Base-by-base conservation (phyloP, 768 basidiomycete genomes). In the Macrolepiota dolichaula region DNA sequence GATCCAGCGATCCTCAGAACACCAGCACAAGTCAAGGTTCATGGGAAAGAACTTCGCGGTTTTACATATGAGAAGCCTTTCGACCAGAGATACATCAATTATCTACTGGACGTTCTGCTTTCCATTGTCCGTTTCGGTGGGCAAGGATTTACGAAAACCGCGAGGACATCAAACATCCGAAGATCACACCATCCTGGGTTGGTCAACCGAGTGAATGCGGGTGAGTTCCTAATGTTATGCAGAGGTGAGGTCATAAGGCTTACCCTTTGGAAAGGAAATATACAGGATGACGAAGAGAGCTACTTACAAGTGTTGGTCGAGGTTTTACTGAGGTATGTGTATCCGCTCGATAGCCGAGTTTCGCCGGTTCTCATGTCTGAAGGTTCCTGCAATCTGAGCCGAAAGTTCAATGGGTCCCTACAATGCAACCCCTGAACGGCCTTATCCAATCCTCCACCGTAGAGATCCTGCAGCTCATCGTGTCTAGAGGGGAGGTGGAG, bases 91-190 rank as follows among this genome's bases (percentile, higher is more conserved):
- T 84, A 88, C 60, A 76, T 85, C 17, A 81, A 83, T 52, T 86
- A 97, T 71, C 74, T 94, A 9, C 73, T 98, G 49, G 92, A 95
- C 62, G 85, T 84, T 17, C 73, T 98, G 1, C 76, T 92, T 11
- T 86, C 87, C 0, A 79, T 97, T 11, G 83, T 91, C 56, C 84
- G 87, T 37, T 96, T 95, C 68, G 96, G 96, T 1, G 95, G 95
- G 2, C 91, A 93, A 72, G 93, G 92, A 0, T 90, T 97, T 69
- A 80, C 85, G 50, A 91, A 91, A 66, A 82, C 88, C 1, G 87
- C 91, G 0, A 82, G 88, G 56, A 79, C 79, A 12, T 85, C 86
- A 1, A 74, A 76, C 11, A 76, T 94, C 56, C 84, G 81, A 63
- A 84, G 87, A 35, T 87, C 92, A 3, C 77, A 85, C 40, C 84